Evolutionary conservation across 495 filamentous ascomycete genomes (phyloP).

Genomic region (Aspergillus bertholletiae): DNA sequence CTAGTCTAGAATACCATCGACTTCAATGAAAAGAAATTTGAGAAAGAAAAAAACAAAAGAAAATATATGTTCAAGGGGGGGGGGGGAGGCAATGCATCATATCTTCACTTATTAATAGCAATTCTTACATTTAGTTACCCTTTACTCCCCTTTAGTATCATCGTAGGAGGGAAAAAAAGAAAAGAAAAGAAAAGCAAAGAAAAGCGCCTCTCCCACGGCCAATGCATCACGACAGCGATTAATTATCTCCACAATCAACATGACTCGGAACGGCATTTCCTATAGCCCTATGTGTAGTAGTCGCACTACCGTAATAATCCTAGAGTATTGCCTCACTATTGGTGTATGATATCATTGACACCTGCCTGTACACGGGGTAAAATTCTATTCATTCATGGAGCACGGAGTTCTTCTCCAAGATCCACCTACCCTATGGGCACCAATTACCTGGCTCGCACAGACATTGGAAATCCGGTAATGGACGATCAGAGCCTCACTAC

Average conservation of each 20-base stretch:
- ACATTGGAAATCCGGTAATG: not conserved
- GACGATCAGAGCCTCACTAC: slow-evolving; percentile 11
- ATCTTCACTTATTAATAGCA: not conserved
- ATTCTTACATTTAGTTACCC: too few species aligned
- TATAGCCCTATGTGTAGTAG: not conserved
- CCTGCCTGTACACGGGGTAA: not conserved
- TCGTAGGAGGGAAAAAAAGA: not conserved
- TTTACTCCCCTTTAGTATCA: too few species aligned
- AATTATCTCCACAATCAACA: not conserved
- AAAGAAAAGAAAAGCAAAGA: not conserved
- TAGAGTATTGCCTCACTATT: not conserved
- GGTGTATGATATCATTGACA: not conserved
- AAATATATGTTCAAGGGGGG: not conserved
- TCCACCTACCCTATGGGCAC: not conserved
- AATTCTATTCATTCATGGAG: not conserved
- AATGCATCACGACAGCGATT: not conserved
- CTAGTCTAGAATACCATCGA: not conserved
- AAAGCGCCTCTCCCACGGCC: not conserved
- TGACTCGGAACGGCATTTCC: not conserved
- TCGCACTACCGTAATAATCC: too few species aligned
- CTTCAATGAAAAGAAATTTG: too few species aligned
- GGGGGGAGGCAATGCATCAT: not conserved
- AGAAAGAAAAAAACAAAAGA: not conserved
- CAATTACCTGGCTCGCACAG: not conserved
- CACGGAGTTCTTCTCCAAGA: not conserved